Conservation (phyloP, 306 rosid species). For the Prosopis cineraria region DNA sequence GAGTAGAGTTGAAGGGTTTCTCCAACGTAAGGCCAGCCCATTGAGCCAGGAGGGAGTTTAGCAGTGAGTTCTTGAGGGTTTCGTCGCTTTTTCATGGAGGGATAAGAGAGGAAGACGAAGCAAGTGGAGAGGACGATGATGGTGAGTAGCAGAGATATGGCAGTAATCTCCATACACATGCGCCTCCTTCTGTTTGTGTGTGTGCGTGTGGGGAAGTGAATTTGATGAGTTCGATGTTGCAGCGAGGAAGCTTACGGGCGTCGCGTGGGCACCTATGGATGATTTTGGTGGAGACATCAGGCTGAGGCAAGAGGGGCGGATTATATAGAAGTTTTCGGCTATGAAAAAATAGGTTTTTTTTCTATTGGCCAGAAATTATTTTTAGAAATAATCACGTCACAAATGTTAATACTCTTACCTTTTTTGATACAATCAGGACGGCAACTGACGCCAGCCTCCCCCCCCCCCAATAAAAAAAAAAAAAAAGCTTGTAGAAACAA, state of each 20-base stretch:
- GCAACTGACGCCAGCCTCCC: too few species aligned
- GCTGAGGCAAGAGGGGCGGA: constrained; percentile 27
- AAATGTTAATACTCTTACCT: too few species aligned
- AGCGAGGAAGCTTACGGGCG: constrained; percentile 2
- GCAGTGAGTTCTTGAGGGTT: neutral
- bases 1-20: constrained; percentile 88
- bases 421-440: too few species aligned
- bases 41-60: constrained; percentile 86
- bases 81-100: constrained; percentile 37
- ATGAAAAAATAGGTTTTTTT: neutral
- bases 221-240: neutral
- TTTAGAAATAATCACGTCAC: neutral
- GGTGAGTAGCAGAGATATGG: constrained; percentile 28
- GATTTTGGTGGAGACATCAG: constrained; percentile 21
- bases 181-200: constrained; percentile 16
- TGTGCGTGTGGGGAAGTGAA: neutral
- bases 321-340: constrained; percentile 34
- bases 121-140: constrained; percentile 45
- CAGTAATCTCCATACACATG: constrained; percentile 59
- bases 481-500: too few species aligned
- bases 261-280: neutral
- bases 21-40: constrained; percentile 88
- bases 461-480: too few species aligned
- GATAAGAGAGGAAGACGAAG: constrained; percentile 29
- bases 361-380: neutral